A percentile compares a stretch with the other conserved stretches of the same genome.
Conservation (phyloP, 768 basidiomycete species). For the Kwoniella bestiolae region DNA sequence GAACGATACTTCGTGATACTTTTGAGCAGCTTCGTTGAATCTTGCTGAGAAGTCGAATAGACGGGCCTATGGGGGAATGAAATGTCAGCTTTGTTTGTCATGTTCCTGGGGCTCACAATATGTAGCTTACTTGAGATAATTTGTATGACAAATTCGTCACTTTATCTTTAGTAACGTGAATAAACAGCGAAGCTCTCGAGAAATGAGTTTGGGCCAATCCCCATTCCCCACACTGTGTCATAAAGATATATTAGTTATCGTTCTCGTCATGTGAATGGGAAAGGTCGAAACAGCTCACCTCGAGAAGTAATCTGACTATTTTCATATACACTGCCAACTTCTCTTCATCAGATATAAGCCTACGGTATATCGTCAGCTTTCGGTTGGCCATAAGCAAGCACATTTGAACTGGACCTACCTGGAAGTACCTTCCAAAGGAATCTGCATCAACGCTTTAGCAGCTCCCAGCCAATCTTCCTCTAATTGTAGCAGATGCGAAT, state of each 20-base stretch:
- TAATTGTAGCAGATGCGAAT: slow-evolving; percentile 84
- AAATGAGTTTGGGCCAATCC: slow-evolving; percentile 98
- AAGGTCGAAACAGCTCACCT: slow-evolving; percentile 58
- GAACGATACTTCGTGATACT: slow-evolving; percentile 94
- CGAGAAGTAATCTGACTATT: slow-evolving; percentile 88
- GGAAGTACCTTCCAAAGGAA: slow-evolving; percentile 86
- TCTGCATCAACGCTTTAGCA: slow-evolving; percentile 86
- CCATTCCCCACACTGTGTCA: slow-evolving; percentile 76
- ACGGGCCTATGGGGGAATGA: slow-evolving; percentile 90
- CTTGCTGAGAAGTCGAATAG: slow-evolving; percentile 89
- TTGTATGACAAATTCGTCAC: slow-evolving; percentile 63
- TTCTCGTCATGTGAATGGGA: neutral
- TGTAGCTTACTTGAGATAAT: slow-evolving; percentile 52
- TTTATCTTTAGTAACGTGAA: slow-evolving; percentile 76
- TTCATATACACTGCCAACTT: slow-evolving; percentile 90
- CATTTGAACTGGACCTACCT: slow-evolving; percentile 62
- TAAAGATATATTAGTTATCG: slow-evolving; percentile 15
- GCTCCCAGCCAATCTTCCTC: slow-evolving; percentile 95
- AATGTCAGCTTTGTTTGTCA: slow-evolving; percentile 10
- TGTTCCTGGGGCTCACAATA: neutral
- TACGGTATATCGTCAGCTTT: slow-evolving; percentile 43
- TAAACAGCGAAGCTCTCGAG: slow-evolving; percentile 88
- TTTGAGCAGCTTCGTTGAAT: slow-evolving; percentile 90
- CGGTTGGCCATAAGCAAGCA: neutral
- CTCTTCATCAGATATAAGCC: slow-evolving; percentile 74